Evolutionary conservation across 208 protist species (phyloP).

Genomic region (Acanthamoeba triangularis): DNA sequence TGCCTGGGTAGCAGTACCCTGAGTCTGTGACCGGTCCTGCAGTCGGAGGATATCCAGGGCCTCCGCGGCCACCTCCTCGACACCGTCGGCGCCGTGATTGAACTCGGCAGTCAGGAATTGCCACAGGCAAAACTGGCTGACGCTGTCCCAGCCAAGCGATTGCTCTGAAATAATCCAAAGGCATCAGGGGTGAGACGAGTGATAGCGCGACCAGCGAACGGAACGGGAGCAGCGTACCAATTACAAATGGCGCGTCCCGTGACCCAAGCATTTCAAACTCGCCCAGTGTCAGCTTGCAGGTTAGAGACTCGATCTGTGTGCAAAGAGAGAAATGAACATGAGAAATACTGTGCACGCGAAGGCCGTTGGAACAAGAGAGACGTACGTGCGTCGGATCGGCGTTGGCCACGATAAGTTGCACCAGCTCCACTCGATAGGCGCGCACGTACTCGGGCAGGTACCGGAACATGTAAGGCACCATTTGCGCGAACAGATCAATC

Average conservation of each 20-base stretch:
- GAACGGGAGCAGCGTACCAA: background rate
- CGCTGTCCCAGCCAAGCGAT: conserved; percentile 29
- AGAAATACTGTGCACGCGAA: background rate
- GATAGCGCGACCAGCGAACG: no score
- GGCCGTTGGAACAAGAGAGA: background rate
- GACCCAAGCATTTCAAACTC: conserved; percentile 61
- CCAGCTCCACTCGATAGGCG: background rate
- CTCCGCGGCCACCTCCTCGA: background rate
- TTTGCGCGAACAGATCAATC: conserved; percentile 33
- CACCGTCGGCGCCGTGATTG: background rate
- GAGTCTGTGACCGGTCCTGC: conserved; percentile 27
- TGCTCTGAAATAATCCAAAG: background rate
- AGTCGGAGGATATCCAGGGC: background rate
- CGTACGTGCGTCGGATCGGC: conserved; percentile 68
- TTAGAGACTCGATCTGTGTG: conserved; percentile 29
- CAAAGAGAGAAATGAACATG: background rate
- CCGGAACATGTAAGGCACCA: conserved; percentile 66
- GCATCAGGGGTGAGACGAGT: no score
- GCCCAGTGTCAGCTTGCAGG: conserved; percentile 46
- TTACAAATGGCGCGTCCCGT: background rate
- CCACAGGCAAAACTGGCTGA: conserved; percentile 68
- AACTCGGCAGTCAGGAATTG: conserved; percentile 62
- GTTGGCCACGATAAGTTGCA: conserved; percentile 42
- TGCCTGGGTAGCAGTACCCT: background rate
- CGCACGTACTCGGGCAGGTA: conserved; percentile 8